Conservation (phyloP, 2,329 filamentous ascomycete genomes). For the Stemphylium vesicarium region DNA sequence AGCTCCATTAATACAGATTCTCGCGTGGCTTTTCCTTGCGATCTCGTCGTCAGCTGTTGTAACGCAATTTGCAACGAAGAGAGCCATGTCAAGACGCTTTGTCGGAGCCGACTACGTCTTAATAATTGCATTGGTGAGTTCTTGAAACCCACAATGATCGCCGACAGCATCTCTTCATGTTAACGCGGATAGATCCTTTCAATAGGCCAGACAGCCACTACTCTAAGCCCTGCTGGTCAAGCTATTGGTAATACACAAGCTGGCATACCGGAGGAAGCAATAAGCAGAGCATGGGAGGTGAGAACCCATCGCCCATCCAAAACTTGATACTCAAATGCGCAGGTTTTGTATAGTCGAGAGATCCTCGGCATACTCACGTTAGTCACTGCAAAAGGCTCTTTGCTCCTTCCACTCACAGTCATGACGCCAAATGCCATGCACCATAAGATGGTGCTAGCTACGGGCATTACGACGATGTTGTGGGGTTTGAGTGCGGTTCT, state of each 20-base stretch:
- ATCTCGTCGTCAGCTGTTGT: constrained; percentile 5
- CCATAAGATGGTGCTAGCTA: neutral
- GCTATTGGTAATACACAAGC: constrained; percentile 3
- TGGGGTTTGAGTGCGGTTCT: constrained; percentile 2
- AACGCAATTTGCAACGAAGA: constrained; percentile 15
- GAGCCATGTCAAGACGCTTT: constrained; percentile 2
- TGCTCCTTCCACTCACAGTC: neutral
- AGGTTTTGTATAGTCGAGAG: constrained; percentile 5
- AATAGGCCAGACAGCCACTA: neutral
- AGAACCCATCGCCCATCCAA: neutral
- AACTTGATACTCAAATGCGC: neutral
- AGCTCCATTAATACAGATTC: constrained; percentile 11
- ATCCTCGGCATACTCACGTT: neutral
- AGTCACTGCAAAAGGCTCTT: neutral
- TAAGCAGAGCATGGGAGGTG: constrained; percentile 1
- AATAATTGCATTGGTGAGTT: neutral
- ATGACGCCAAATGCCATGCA: neutral
- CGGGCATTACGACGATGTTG: neutral
- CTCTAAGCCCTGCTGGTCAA: constrained; percentile 12
- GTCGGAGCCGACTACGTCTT: constrained; percentile 3
- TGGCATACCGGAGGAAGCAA: neutral
- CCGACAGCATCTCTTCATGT: neutral
- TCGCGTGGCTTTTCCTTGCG: constrained; percentile 11
- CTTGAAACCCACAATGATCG: neutral
- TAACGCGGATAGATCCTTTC: neutral